Percentiles rank a stretch among this genome's conserved stretches.
Conservation (phyloP, 164 flowering plant species). For the Platanus orientalis region DNA sequence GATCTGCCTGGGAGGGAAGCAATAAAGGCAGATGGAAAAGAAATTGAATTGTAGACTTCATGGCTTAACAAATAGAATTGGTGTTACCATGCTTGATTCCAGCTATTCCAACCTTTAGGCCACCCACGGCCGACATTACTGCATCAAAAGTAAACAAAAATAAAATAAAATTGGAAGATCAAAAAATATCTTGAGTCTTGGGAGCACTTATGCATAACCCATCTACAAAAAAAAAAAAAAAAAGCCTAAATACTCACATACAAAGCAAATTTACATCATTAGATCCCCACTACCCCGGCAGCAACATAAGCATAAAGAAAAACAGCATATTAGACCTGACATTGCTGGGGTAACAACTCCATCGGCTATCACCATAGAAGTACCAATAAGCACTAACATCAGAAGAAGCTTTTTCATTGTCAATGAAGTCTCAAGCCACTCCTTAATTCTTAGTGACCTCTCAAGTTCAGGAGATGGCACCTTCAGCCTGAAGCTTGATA, state of each 20-base stretch:
- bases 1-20: too few relatives aligned
- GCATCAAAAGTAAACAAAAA: conserved; percentile 25
- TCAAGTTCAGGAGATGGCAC: conserved; percentile 98
- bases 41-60: too few relatives aligned
- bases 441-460: conserved; percentile 91
- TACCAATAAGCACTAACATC: conserved; percentile 88
- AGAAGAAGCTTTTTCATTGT: conserved; percentile 78
- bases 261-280: too few relatives aligned
- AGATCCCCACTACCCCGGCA: too few relatives aligned
- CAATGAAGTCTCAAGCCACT: conserved; percentile 75
- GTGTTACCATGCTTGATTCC: conserved; percentile 64
- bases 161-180: not conserved
- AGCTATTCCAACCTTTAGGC: conserved; percentile 76
- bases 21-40: too few relatives aligned
- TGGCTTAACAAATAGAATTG: not conserved
- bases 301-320: not conserved
- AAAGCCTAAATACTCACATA: too few relatives aligned
- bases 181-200: not conserved
- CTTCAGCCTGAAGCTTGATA: conserved; percentile 96
- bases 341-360: conserved; percentile 97
- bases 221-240: too few relatives aligned
- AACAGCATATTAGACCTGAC: conserved; percentile 64
- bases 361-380: conserved; percentile 95
- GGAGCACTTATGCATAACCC: too few relatives aligned
- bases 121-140: conserved; percentile 95